phyloP scores from a whole-genome alignment of 805 yeast species.

The Lachancea thermotolerans region DNA sequence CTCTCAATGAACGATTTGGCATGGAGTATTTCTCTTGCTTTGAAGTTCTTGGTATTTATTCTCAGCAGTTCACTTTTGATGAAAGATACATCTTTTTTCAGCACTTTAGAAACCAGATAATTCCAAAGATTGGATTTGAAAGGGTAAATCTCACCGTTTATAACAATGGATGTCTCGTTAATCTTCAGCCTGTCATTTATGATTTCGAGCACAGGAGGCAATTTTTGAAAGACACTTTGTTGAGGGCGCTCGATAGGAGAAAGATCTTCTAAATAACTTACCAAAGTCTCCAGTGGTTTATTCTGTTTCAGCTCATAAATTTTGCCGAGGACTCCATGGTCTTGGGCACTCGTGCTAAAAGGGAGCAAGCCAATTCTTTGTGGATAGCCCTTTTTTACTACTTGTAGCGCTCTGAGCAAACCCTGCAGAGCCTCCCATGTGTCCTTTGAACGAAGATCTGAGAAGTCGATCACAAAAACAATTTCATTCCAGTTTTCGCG shows the following conservation, averaged over 20 bases:
- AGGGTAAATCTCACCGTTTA: constrained; percentile 64
- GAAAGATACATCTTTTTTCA: constrained; percentile 43
- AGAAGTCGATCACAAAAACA: constrained; percentile 60
- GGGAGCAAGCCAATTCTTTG: constrained; percentile 86
- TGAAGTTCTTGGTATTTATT: constrained; percentile 6
- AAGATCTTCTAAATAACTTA: constrained; percentile 17
- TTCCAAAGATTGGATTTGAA: constrained; percentile 50
- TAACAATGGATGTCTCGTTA: constrained; percentile 46
- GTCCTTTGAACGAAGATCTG: constrained; percentile 27
- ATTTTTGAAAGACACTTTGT: constrained; percentile 5
- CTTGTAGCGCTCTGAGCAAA: constrained; percentile 42
- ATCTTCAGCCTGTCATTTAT: constrained; percentile 35
- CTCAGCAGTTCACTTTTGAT: constrained; percentile 19
- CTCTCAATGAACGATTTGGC: constrained; percentile 34
- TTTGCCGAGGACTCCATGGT: constrained; percentile 13
- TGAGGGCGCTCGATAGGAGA: constrained; percentile 8
- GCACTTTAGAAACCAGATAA: constrained; percentile 43
- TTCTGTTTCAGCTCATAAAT: constrained; percentile 22
- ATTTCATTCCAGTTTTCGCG: constrained; percentile 70
- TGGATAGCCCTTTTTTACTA: constrained; percentile 52
- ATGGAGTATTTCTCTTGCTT: constrained; percentile 27
- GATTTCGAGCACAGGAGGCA: constrained; percentile 25
- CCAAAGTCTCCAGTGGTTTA: constrained; percentile 9
- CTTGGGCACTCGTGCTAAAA: constrained; percentile 16
- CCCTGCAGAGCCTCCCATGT: constrained; percentile 40